Evolutionary conservation across 352 stramenopile species (phyloP), one percentile per base, ranked within the genome.

Genomic region (Phytophthora multivora): DNA sequence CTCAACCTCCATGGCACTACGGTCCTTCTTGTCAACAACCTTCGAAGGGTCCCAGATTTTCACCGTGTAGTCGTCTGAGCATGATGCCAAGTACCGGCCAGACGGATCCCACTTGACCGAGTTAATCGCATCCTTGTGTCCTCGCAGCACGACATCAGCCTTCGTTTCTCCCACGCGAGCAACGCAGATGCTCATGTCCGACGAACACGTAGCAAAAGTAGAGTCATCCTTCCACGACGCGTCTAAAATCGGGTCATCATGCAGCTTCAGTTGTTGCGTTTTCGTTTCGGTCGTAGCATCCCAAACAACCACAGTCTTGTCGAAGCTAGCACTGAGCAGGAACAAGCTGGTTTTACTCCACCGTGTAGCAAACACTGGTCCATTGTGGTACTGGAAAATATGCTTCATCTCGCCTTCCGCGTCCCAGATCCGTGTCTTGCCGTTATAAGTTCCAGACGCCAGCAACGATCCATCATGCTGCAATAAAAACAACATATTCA

Each of bases 91-190:
- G 21, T 98, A 75, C 6, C 74, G 83, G 0, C 96, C 95, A 4
- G 88, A 96, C 8, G 96, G 94, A 77, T 98, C 94, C 97, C 97
- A 99, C 63, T 98, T 98, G 42, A 99, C 96, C 30, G 96, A 97
- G 75, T 99, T 99, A 42, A 99, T 98, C 69, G 98, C 97, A 40
- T 99, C 96, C 13, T 80, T 93, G 80, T 99, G 97, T 18, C 96
- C 97, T 38, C 79, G 82, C 50, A 98, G 86, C 16, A 93, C 87
- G 40, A 93, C 70, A n/a, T 97, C 81, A 19, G 70, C 87, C 64
- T 80, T 76, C 21, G 63, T 52, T 46, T 88, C 73, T 33, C 91
- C 94, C 1, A 98, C 90, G 33, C 83, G 81, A 61, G 90, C 91
- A 67, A 98, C 87, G 51, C 92, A 96, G 52, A 96, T 93, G 52